Conservation (phyloP, 495 filamentous ascomycete species). For the Penicillium canescens region DNA sequence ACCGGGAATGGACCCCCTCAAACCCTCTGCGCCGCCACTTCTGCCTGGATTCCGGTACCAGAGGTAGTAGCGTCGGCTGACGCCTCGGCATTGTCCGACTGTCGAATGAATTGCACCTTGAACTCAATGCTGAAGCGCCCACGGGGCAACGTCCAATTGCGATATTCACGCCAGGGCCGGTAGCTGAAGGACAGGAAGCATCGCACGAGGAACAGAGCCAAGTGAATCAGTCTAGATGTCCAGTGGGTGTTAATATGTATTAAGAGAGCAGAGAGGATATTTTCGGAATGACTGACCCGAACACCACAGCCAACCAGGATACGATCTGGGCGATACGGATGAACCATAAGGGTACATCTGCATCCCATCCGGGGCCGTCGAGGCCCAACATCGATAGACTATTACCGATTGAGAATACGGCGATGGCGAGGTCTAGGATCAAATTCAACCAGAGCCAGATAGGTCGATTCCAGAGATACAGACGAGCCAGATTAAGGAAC, state of each 20-base stretch:
- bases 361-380: background rate
- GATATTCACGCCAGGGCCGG: slow-evolving; percentile 5
- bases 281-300: slow-evolving; percentile 1
- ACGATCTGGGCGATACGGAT: slow-evolving; percentile 1
- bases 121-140: slow-evolving; percentile 4
- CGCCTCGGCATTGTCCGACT: slow-evolving; percentile 1
- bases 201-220: slow-evolving; percentile 3
- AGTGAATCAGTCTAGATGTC: slow-evolving; percentile 2
- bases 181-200: slow-evolving; percentile 8
- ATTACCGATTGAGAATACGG: background rate
- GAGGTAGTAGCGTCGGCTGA: background rate
- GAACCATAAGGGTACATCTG: background rate
- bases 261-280: background rate
- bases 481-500: slow-evolving; percentile 3
- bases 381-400: background rate
- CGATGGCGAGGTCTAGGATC: slow-evolving; percentile 4
- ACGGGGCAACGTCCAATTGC: slow-evolving; percentile 5
- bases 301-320: background rate
- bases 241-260: slow-evolving; percentile 2
- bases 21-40: slow-evolving; percentile 1
- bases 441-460: slow-evolving; percentile 5
- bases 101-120: slow-evolving; percentile 5
- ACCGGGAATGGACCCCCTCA: background rate
- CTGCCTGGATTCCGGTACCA: slow-evolving; percentile 3
- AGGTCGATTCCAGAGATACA: slow-evolving; percentile 7